These are phyloP conservation scores for Neospora caninum DNA, from an alignment of 169 alveolate genomes.

Conservation along the genomic window DNA sequence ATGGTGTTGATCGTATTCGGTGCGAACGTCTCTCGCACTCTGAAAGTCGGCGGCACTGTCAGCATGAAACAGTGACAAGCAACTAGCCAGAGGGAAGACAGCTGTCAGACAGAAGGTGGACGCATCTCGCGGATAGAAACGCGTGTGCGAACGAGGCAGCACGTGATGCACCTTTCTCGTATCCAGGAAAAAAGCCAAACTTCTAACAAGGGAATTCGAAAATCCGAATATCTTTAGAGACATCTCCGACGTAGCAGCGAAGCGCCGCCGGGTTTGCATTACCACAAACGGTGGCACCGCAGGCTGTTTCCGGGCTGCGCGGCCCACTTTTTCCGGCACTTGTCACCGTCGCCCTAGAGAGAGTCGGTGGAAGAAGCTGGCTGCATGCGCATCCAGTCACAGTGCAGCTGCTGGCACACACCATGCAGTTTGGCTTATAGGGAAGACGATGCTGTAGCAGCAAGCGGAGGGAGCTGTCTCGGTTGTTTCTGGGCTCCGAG, in stretches of 20 bases:
- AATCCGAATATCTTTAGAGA: neutral
- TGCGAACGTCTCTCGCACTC: no score
- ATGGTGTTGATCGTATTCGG: no score
- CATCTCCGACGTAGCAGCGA: constrained; percentile 18
- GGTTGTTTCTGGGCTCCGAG: neutral
- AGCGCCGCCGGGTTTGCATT: neutral
- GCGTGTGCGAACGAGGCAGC: no score
- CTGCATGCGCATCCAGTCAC: neutral
- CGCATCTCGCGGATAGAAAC: no score
- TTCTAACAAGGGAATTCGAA: neutral
- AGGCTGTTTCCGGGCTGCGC: no score
- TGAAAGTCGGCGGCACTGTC: no score
- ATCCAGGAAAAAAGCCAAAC: neutral
- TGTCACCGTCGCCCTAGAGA: neutral
- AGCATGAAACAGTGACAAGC: no score
- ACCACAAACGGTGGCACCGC: neutral
- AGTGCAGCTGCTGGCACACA: neutral
- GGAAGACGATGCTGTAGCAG: constrained; percentile 9
- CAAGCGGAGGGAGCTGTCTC: neutral
- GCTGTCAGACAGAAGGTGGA: no score
- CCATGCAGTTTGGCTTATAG: constrained; percentile 6
- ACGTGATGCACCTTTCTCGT: no score
- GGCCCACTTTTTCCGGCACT: neutral
- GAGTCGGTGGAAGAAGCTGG: neutral
- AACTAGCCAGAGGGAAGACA: no score